A percentile compares a stretch with the other conserved stretches of the same genome.
Evolutionary conservation across 1,139 yeast genomes (phyloP).

Genomic region (Fermentozyma sake): DNA sequence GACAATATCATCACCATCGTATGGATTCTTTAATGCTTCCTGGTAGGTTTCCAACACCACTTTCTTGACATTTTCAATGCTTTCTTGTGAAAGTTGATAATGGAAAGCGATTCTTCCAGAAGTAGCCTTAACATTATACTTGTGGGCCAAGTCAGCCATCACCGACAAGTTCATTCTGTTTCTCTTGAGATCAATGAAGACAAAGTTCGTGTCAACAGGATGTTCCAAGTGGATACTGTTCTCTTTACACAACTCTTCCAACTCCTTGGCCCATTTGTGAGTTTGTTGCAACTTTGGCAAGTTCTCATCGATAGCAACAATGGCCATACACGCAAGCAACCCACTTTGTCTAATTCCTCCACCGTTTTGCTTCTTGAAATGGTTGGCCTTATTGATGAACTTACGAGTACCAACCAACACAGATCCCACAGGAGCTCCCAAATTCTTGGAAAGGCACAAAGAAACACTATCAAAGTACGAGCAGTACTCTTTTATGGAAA

Average conservation of each 20-base stretch:
- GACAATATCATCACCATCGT: slow-evolving; percentile 5
- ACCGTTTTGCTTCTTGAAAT: slow-evolving; percentile 89
- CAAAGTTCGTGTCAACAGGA: slow-evolving; percentile 86
- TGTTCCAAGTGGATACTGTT: slow-evolving; percentile 56
- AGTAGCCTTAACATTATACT: slow-evolving; percentile 18
- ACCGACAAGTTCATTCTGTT: slow-evolving; percentile 56
- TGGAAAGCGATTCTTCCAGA: slow-evolving; percentile 34
- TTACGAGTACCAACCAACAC: slow-evolving; percentile 67
- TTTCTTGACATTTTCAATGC: slow-evolving; percentile 26
- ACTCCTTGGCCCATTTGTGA: slow-evolving; percentile 63
- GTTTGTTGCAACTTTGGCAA: slow-evolving; percentile 57
- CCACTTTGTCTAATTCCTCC: slow-evolving; percentile 95
- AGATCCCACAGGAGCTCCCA: slow-evolving; percentile 95
- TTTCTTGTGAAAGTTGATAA: slow-evolving; percentile 32
- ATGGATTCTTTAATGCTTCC: slow-evolving; percentile 27
- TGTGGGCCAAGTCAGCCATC: slow-evolving; percentile 48
- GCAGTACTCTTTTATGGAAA: slow-evolving; percentile 69
- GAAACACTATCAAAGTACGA: slow-evolving; percentile 82
- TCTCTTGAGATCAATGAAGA: slow-evolving; percentile 63
- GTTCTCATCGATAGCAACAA: slow-evolving; percentile 71
- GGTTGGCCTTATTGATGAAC: slow-evolving; percentile 70
- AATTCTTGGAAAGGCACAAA: slow-evolving; percentile 81
- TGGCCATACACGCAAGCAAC: slow-evolving; percentile 76
- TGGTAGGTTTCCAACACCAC: slow-evolving; percentile 27
- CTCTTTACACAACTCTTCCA: slow-evolving; percentile 58